Percentiles rank a stretch among this genome's conserved stretches.
Evolutionary conservation across 805 yeast species (phyloP).

Genomic region (Saturnispora sekii): DNA sequence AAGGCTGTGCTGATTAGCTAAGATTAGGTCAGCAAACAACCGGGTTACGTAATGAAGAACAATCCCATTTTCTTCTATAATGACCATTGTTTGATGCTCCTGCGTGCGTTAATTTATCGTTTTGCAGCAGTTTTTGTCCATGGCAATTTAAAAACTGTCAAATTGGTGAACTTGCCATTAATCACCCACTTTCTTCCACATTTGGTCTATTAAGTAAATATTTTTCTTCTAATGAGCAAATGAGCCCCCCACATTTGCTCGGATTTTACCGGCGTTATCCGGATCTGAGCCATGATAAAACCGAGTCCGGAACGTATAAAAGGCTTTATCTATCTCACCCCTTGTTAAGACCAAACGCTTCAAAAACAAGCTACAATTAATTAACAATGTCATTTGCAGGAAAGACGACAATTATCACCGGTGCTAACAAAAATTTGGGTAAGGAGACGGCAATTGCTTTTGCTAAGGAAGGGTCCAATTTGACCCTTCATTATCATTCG

Average conservation of each 20-base stretch:
- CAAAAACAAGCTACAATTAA: no score
- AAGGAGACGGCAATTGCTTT: conserved; percentile 32
- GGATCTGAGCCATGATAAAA: no score
- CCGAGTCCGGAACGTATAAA: no score
- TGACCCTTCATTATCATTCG: conserved; percentile 49
- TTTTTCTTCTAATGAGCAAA: neutral
- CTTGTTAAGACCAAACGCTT: no score
- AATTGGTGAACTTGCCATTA: no score
- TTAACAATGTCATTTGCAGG: conserved; percentile 9
- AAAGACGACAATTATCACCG: conserved; percentile 14
- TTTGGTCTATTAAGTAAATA: neutral
- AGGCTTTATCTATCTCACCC: no score
- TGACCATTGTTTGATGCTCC: no score
- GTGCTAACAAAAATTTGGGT: conserved; percentile 18
- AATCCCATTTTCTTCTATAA: neutral
- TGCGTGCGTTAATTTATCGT: no score
- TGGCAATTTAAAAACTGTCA: no score
- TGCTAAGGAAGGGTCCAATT: conserved; percentile 43
- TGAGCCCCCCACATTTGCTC: no score
- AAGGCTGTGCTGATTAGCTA: neutral
- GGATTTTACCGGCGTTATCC: no score
- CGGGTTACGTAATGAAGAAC: neutral
- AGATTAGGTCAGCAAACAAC: neutral
- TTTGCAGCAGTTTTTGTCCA: no score
- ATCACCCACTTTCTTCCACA: neutral